A percentile compares a stretch with the other conserved stretches of the same genome.
Evolutionary conservation across 2,329 filamentous ascomycete species (phyloP).

Genomic region (Trichoderma sp.): DNA sequence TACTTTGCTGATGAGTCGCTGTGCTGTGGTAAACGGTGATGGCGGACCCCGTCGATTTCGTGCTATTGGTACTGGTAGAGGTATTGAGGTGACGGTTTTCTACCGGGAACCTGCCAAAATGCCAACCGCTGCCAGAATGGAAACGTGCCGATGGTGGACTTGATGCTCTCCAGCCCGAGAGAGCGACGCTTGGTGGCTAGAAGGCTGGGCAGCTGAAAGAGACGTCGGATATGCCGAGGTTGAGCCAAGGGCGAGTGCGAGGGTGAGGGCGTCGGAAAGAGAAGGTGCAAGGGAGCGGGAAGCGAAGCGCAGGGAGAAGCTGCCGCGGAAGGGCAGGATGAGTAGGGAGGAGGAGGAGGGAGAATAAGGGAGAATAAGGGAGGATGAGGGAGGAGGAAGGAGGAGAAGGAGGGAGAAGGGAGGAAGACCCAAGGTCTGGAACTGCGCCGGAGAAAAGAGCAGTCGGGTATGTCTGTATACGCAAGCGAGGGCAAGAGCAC

Average conservation of each 20-base stretch:
- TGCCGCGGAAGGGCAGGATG: background rate
- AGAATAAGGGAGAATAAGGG: too few relatives aligned
- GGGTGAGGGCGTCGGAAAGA: background rate
- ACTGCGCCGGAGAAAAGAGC: background rate
- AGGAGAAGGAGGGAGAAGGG: background rate
- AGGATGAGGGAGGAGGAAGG: background rate
- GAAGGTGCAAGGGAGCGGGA: constrained; percentile 15
- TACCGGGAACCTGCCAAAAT: background rate
- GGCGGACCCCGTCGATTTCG: too few relatives aligned
- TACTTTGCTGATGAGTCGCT: too few relatives aligned
- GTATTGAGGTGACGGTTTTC: background rate
- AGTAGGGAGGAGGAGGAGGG: constrained; percentile 7
- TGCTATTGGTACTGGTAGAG: too few relatives aligned
- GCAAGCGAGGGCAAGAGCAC: background rate
- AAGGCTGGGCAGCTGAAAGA: background rate
- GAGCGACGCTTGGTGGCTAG: background rate
- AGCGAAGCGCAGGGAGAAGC: constrained; percentile 16
- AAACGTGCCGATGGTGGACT: background rate
- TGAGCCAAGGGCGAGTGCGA: background rate
- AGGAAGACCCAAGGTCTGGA: background rate
- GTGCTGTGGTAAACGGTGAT: too few relatives aligned
- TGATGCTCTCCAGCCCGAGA: background rate
- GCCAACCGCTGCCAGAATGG: background rate
- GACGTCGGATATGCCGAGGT: background rate
- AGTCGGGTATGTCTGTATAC: background rate